Conservation (phyloP, 176 grass and related monocot species). For the Bonia amplexicaulis region DNA sequence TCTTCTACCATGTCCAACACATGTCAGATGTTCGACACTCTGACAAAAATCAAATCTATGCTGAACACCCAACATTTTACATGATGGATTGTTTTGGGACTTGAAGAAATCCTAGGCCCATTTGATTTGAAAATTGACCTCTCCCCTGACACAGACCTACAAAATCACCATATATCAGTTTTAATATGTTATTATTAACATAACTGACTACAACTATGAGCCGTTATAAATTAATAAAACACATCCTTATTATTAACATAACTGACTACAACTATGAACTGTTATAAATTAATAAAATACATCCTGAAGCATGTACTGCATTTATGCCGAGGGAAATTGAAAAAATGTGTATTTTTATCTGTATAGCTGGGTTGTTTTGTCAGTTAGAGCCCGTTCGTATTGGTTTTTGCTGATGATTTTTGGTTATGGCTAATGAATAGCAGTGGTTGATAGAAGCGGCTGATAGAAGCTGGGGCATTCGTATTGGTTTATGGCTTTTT, state of each 20-base stretch:
- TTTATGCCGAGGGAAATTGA: background rate
- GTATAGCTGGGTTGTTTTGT: background rate
- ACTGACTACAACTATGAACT: background rate
- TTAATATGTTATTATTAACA: background rate
- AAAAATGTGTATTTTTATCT: background rate
- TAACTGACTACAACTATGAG: background rate
- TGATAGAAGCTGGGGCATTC: too few relatives aligned
- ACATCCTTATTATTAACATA: background rate
- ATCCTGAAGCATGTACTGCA: background rate
- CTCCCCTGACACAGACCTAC: background rate
- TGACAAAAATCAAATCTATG: conserved; percentile 6
- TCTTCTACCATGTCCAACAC: background rate
- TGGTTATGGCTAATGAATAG: too few relatives aligned
- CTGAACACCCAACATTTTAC: background rate
- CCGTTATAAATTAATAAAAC: background rate
- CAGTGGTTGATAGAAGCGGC: too few relatives aligned
- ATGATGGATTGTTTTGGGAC: background rate
- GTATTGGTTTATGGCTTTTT: too few relatives aligned
- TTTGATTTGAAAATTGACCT: background rate
- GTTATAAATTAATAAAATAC: background rate
- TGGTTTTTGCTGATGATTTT: too few relatives aligned
- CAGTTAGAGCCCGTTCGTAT: background rate
- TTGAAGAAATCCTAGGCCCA: background rate
- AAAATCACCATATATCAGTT: background rate
- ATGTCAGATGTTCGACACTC: background rate